Evolutionary conservation across 768 basidiomycete species (phyloP).

Genomic region (Wakefieldia striispora): DNA sequence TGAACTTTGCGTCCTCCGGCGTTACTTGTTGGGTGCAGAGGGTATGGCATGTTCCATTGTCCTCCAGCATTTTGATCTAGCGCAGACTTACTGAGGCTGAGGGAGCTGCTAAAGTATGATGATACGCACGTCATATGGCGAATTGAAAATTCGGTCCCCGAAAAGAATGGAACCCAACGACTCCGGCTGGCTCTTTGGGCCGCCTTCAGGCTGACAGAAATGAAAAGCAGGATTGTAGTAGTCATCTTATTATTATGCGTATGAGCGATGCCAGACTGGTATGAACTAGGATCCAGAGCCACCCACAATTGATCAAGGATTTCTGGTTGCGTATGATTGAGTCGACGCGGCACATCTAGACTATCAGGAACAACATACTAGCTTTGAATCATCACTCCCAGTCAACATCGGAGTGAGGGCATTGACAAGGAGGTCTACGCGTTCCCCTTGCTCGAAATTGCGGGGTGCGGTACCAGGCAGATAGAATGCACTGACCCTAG

Average conservation of each 20-base stretch:
- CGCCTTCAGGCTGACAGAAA: conserved; percentile 81
- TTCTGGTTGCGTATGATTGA: conserved; percentile 46
- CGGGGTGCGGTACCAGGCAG: conserved; percentile 88
- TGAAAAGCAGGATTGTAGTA: conserved; percentile 87
- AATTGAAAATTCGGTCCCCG: conserved; percentile 91
- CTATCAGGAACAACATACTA: conserved; percentile 46
- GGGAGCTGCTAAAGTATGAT: background rate
- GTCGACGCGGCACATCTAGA: conserved; percentile 6
- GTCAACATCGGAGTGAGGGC: conserved; percentile 84
- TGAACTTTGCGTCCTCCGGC: conserved; percentile 76
- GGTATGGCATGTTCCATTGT: conserved; percentile 69
- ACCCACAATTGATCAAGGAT: conserved; percentile 84
- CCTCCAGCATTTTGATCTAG: conserved; percentile 79
- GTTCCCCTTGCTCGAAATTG: conserved; percentile 72
- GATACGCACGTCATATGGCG: conserved; percentile 77
- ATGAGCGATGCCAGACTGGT: conserved; percentile 3
- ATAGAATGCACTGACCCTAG: conserved; percentile 67
- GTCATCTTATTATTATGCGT: conserved; percentile 57
- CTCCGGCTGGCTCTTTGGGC: conserved; percentile 74
- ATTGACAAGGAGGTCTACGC: conserved; percentile 81
- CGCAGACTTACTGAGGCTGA: conserved; percentile 7
- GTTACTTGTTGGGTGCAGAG: conserved; percentile 67
- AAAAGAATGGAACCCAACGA: conserved; percentile 93
- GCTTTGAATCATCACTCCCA: conserved; percentile 63
- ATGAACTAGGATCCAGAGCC: background rate